Conservation (phyloP, 148 eudicot genomes). For the Amaranthus hypochondriacus region DNA sequence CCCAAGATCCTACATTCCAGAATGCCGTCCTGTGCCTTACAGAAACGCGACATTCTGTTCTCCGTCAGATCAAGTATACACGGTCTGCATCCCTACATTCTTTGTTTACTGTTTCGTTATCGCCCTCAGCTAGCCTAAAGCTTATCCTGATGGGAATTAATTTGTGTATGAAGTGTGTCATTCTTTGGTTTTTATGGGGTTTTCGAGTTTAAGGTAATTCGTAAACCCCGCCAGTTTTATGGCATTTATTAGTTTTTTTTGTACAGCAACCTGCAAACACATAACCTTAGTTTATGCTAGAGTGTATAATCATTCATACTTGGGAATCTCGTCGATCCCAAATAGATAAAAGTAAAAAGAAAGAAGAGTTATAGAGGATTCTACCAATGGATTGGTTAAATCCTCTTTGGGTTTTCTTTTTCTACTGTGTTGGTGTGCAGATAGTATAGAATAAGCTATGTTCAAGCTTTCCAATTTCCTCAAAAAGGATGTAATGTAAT, state of each 20-base stretch:
- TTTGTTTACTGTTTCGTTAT: conserved; percentile 14
- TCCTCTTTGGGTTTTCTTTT: conserved; percentile 27
- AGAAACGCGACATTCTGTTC: conserved; percentile 26
- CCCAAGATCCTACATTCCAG: conserved; percentile 25
- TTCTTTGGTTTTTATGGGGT: conserved; percentile 45
- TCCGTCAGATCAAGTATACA: conserved; percentile 32
- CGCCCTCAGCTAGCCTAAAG: conserved; percentile 25
- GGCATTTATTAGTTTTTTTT: conserved; percentile 33
- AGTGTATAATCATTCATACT: conserved; percentile 58
- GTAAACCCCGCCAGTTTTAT: conserved; percentile 32
- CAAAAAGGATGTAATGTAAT: conserved; percentile 35
- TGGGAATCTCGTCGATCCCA: conserved; percentile 62
- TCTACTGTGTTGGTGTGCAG: conserved; percentile 37
- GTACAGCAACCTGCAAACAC: conserved; percentile 49
- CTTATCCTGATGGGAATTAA: conserved; percentile 29
- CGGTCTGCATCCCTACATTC: conserved; percentile 38
- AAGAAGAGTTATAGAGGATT: conserved; percentile 37
- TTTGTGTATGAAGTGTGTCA: conserved; percentile 34
- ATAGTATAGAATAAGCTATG: conserved; percentile 40
- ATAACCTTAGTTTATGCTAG: conserved; percentile 31
- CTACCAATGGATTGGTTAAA: conserved; percentile 36
- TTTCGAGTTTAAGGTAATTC: conserved; percentile 42
- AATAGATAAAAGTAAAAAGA: conserved; percentile 27
- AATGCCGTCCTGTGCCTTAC: conserved; percentile 44
- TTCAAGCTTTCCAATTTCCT: conserved; percentile 10